Conservation (phyloP, 2,329 filamentous ascomycete species). For the Pseudogymnoascus sp. region DNA sequence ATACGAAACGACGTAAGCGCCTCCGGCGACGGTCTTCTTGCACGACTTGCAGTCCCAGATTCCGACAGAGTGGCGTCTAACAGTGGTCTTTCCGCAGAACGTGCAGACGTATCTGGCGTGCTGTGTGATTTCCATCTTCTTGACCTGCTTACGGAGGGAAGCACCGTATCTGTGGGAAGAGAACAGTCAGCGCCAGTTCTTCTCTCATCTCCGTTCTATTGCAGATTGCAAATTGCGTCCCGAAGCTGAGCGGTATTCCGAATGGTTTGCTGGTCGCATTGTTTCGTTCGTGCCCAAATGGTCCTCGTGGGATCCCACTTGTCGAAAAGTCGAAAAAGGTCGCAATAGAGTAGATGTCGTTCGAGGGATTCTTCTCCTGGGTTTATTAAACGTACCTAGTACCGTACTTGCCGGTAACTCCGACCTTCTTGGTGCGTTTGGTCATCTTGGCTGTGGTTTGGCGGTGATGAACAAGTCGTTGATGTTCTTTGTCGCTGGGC, state of each 20-base stretch:
- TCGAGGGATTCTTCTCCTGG: slow-evolving; percentile 20
- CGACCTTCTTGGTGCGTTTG: slow-evolving; percentile 97
- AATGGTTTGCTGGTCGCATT: slow-evolving; percentile 1
- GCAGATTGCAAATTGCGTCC: not conserved
- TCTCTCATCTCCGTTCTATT: not conserved
- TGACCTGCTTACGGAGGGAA: slow-evolving; percentile 97
- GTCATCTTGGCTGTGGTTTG: slow-evolving; percentile 64
- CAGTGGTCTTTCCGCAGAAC: slow-evolving; percentile 96
- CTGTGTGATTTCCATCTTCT: slow-evolving; percentile 99
- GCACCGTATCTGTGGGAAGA: slow-evolving; percentile 73
- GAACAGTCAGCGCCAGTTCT: slow-evolving; percentile 10
- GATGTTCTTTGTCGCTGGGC: slow-evolving; percentile 9
- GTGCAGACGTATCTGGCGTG: slow-evolving; percentile 97
- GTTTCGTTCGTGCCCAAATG: not conserved
- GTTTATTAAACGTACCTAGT: slow-evolving; percentile 62
- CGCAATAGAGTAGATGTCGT: slow-evolving; percentile 12
- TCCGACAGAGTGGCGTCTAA: slow-evolving; percentile 83
- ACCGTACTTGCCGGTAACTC: slow-evolving; percentile 98
- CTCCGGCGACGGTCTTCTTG: slow-evolving; percentile 88
- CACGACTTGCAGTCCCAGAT: slow-evolving; percentile 97
- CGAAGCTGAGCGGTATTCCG: not conserved
- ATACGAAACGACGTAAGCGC: slow-evolving; percentile 95
- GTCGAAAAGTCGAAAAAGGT: slow-evolving; percentile 9
- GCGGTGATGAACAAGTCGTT: slow-evolving; percentile 20
- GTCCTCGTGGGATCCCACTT: slow-evolving; percentile 11